A percentile compares a stretch with the other conserved stretches of the same genome.
Conservation (phyloP, 345 rosid species). For the Ceriops decandra region DNA sequence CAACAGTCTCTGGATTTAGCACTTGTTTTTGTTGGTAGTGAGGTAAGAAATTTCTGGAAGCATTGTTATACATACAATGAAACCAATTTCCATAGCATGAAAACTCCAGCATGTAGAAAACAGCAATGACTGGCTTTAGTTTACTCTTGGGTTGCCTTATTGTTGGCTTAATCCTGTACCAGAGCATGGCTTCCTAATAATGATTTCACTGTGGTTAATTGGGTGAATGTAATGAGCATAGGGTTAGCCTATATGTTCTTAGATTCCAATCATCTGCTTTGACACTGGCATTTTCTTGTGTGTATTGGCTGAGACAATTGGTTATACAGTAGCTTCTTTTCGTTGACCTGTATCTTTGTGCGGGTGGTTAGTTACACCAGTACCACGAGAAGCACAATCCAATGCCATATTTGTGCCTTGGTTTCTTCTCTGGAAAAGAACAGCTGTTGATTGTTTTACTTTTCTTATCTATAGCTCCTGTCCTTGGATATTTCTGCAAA, state of each 20-base stretch:
- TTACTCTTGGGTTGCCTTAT: too few species aligned
- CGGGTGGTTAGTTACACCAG: neutral
- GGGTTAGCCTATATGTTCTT: neutral
- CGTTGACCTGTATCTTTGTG: neutral
- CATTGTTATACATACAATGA: too few species aligned
- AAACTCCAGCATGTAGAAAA: too few species aligned
- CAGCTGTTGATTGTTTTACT: conserved; percentile 10
- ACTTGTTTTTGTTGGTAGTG: conserved; percentile 79
- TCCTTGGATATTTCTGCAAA: conserved; percentile 65
- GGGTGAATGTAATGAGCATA: neutral
- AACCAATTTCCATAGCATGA: too few species aligned
- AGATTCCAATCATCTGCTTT: neutral
- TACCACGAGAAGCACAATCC: neutral
- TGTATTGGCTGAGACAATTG: neutral
- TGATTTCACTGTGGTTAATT: too few species aligned
- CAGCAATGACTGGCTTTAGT: too few species aligned
- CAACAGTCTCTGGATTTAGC: conserved; percentile 62
- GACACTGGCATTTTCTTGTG: neutral
- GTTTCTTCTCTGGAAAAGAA: neutral
- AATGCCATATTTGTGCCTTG: neutral
- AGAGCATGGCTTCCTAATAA: too few species aligned
- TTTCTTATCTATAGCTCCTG: conserved; percentile 46
- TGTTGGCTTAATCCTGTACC: too few species aligned
- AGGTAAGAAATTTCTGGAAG: conserved; percentile 43
- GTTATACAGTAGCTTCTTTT: neutral